Percentiles rank a stretch among this genome's conserved stretches.
Conservation (phyloP, 2,329 filamentous ascomycete genomes). For the Cladosporium oxysporum region DNA sequence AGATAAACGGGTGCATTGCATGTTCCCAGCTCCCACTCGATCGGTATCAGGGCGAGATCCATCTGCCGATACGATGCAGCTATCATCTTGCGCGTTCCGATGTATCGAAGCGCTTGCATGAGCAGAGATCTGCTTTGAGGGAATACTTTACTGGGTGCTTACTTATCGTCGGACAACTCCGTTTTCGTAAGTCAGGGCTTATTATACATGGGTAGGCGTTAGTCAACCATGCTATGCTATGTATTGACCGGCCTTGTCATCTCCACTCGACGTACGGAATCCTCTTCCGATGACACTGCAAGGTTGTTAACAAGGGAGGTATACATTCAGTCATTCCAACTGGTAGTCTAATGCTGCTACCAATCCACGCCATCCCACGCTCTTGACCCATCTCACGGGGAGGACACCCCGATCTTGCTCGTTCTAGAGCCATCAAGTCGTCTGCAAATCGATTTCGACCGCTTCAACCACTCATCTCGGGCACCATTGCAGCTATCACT, state of each 20-base stretch:
- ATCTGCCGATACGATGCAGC: not conserved
- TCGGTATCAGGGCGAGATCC: not conserved
- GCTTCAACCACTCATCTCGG: not conserved
- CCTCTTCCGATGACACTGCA: not conserved
- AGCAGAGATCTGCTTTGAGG: not conserved
- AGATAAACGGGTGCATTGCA: not conserved
- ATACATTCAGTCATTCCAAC: not conserved
- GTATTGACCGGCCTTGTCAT: not conserved
- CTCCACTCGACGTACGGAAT: not conserved
- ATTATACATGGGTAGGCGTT: not conserved
- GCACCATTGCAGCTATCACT: constrained; percentile 1
- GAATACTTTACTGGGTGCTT: not conserved
- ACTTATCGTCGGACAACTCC: not conserved
- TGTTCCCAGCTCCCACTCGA: not conserved
- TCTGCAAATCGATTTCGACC: not conserved
- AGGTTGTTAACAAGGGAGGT: not conserved
- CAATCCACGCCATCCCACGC: not conserved
- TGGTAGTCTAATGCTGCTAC: not conserved
- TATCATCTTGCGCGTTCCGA: not conserved
- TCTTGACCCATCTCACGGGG: not conserved
- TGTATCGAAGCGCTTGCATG: not conserved
- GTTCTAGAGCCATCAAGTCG: not conserved
- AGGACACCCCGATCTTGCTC: not conserved
- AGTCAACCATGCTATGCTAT: not conserved
- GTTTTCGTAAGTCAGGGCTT: not conserved